Evolutionary conservation across 1,139 yeast species (phyloP).

Genomic region (Candida glucosophila): DNA sequence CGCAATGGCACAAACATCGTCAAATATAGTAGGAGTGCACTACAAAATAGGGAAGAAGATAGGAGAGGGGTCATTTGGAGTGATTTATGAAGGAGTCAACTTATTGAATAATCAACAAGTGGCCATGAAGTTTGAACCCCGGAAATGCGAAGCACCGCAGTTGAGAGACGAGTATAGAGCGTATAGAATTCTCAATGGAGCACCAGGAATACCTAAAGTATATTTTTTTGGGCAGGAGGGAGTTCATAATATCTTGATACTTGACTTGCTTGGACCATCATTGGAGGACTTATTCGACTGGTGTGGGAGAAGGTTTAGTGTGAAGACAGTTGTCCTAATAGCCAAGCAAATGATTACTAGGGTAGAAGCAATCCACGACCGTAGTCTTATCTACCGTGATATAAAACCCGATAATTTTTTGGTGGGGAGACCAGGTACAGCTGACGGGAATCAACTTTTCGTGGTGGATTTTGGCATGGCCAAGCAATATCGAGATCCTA

Average conservation of each 20-base stretch:
- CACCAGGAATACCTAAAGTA: conserved; percentile 63
- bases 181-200: conserved; percentile 54
- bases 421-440: conserved; percentile 59
- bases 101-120: conserved; percentile 70
- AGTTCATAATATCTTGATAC: conserved; percentile 63
- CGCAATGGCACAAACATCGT: conserved; percentile 24
- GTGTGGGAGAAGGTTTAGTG: conserved; percentile 67
- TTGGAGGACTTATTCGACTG: conserved; percentile 74
- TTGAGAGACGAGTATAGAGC: conserved; percentile 70
- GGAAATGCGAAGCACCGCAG: conserved; percentile 77
- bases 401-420: conserved; percentile 72
- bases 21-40: conserved; percentile 56
- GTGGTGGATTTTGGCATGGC: conserved; percentile 57
- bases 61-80: conserved; percentile 98
- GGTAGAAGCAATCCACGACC: conserved; percentile 60
- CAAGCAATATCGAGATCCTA: conserved; percentile 57
- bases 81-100: conserved; percentile 90
- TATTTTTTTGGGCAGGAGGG: conserved; percentile 80
- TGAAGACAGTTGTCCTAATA: conserved; percentile 63
- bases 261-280: conserved; percentile 69
- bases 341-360: conserved; percentile 68
- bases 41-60: conserved; percentile 94
- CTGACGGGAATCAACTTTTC: conserved; percentile 48
- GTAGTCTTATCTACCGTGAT: conserved; percentile 66
- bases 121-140: conserved; percentile 71